phyloP scores from a whole-genome alignment of 169 alveolate species.

The Plasmodium fragile region DNA sequence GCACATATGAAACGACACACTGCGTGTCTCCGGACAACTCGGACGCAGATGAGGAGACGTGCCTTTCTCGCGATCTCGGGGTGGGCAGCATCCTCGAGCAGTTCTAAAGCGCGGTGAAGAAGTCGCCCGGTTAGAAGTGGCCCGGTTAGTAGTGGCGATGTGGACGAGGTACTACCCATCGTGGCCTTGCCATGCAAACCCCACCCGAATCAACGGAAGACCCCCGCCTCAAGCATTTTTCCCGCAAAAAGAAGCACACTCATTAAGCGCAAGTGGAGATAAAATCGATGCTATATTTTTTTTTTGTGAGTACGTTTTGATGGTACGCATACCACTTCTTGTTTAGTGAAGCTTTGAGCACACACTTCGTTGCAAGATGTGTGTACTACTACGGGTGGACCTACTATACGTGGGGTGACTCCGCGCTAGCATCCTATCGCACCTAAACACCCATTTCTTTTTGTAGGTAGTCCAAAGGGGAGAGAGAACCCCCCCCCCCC shows the following conservation, averaged over 20 bases:
- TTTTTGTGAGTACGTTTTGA: background rate
- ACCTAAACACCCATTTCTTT: background rate
- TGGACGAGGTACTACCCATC: background rate
- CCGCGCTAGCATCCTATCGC: background rate
- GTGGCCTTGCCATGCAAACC: background rate
- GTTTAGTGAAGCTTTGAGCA: background rate
- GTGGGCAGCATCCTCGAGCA: background rate
- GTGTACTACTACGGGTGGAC: background rate
- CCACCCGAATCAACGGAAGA: background rate
- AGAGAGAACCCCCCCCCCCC: background rate
- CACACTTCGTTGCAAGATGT: constrained; percentile 1
- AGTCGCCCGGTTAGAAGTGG: too few species aligned
- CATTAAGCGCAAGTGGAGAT: background rate
- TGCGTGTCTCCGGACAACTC: background rate
- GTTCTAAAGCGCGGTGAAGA: background rate
- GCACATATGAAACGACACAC: background rate
- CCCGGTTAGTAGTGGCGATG: background rate
- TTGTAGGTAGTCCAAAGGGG: background rate
- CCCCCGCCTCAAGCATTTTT: background rate
- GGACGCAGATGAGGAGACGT: background rate
- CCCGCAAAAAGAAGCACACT: background rate
- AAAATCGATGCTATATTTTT: background rate
- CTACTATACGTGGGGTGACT: background rate
- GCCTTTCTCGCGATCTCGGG: background rate
- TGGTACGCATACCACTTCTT: background rate